A percentile compares a stretch with the other conserved stretches of the same genome.
These are phyloP conservation scores for Xeromyces bisporus DNA, from an alignment of 495 filamentous ascomycete genomes.

Conservation along the genomic window DNA sequence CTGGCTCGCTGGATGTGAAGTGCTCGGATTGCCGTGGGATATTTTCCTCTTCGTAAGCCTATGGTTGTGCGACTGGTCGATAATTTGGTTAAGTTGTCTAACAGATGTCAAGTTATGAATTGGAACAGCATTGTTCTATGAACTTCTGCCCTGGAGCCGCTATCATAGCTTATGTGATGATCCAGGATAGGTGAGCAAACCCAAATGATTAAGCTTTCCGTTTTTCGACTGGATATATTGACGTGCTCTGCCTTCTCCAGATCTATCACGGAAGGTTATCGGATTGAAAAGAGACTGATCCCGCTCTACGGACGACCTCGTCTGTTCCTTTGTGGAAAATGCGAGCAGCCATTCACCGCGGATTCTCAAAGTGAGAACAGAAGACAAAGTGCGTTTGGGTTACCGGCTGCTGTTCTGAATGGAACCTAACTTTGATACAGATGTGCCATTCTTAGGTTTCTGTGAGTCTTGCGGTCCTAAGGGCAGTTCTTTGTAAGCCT, in stretches of 20 bases:
- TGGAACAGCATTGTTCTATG: constrained; percentile 14
- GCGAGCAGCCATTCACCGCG: constrained; percentile 10
- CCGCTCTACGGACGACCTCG: constrained; percentile 12
- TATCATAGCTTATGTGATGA: constrained; percentile 18
- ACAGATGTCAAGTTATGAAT: constrained; percentile 8
- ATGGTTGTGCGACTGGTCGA: background rate
- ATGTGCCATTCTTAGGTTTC: constrained; percentile 5
- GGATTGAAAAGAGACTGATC: constrained; percentile 15
- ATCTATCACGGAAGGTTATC: constrained; percentile 18
- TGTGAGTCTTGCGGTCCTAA: constrained; percentile 13
- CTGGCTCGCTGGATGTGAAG: constrained; percentile 11
- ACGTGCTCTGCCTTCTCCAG: constrained; percentile 3
- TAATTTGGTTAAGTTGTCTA: background rate
- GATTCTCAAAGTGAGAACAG: constrained; percentile 8
- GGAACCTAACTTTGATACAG: constrained; percentile 6
- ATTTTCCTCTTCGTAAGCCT: constrained; percentile 11
- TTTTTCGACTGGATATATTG: constrained; percentile 1
- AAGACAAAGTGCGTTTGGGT: constrained; percentile 5
- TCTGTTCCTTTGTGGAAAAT: constrained; percentile 12
- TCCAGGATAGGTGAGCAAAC: constrained; percentile 11
- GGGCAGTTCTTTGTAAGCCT: constrained; percentile 12
- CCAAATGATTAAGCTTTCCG: background rate
- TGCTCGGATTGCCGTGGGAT: constrained; percentile 17
- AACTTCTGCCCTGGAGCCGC: constrained; percentile 14
- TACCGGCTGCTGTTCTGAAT: constrained; percentile 1